Evolutionary conservation across 495 filamentous ascomycete genomes (phyloP).

Genomic region (Lasiosphaeria miniovina): DNA sequence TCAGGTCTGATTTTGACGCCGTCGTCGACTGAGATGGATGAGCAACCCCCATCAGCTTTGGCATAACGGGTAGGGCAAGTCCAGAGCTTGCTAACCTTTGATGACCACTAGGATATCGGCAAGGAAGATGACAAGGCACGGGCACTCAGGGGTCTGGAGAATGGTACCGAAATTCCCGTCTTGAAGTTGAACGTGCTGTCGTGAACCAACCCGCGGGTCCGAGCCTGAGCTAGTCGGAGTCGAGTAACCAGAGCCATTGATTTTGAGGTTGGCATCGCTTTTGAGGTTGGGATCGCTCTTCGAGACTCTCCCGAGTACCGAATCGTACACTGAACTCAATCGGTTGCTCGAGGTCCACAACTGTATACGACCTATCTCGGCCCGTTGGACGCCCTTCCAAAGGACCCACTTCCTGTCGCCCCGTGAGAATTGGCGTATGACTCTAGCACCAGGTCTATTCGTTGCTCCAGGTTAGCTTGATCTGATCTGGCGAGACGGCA

Average conservation of each 20-base stretch:
- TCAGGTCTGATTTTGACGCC: not conserved
- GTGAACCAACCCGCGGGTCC: not conserved
- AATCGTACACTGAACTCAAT: not conserved
- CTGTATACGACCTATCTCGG: not conserved
- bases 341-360: not conserved
- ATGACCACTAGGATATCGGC: not conserved
- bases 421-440: not conserved
- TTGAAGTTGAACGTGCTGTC: not conserved
- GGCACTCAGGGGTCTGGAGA: slow-evolving; percentile 4
- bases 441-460: not conserved
- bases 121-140: slow-evolving; percentile 10
- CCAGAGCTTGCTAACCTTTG: not conserved
- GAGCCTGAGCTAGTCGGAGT: not conserved
- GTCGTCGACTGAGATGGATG: not conserved
- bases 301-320: not conserved
- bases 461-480: not conserved
- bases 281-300: not conserved
- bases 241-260: not conserved
- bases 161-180: slow-evolving; percentile 6
- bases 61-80: not conserved
- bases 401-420: not conserved
- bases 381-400: not conserved
- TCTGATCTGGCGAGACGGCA: not conserved
- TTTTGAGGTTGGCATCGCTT: not conserved
- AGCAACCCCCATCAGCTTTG: not conserved